A percentile compares a stretch with the other conserved stretches of the same genome.
Conservation (phyloP, 352 stramenopile genomes). For the Albugo laibachii region DNA sequence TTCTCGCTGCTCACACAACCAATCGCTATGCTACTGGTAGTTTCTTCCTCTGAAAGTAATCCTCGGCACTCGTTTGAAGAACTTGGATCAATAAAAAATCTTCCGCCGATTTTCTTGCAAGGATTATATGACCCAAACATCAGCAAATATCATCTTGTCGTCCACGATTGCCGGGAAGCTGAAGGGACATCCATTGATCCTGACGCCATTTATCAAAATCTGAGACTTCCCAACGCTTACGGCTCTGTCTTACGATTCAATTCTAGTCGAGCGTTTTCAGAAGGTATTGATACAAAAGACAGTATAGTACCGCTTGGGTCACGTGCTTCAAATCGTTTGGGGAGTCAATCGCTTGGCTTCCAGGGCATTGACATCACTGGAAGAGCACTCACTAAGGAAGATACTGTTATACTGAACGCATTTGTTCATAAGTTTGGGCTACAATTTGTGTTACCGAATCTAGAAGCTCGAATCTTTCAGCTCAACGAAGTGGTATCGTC, state of each 20-base stretch:
- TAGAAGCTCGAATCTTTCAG: slow-evolving; percentile 69
- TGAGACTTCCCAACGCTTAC: slow-evolving; percentile 26
- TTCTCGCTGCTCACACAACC: slow-evolving; percentile 56
- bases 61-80: slow-evolving; percentile 56
- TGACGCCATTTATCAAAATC: slow-evolving; percentile 45
- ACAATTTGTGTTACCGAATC: slow-evolving; percentile 50
- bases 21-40: slow-evolving; percentile 47
- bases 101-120: slow-evolving; percentile 41
- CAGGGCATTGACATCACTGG: no score
- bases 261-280: slow-evolving; percentile 8
- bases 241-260: slow-evolving; percentile 50
- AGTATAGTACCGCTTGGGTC: no score
- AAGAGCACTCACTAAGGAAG: slow-evolving; percentile 27
- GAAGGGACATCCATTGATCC: slow-evolving; percentile 60
- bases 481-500: slow-evolving; percentile 78
- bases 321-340: no score
- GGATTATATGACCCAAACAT: slow-evolving; percentile 62
- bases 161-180: slow-evolving; percentile 71
- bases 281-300: no score
- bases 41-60: slow-evolving; percentile 68
- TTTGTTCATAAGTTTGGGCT: slow-evolving; percentile 67
- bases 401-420: slow-evolving; percentile 30
- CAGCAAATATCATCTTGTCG: slow-evolving; percentile 75
- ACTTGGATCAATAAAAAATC: slow-evolving; percentile 19
- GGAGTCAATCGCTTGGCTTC: no score